These are phyloP conservation scores for Aspergillus jensenii DNA, from an alignment of 2,329 filamentous ascomycete species.

Conservation along the genomic window DNA sequence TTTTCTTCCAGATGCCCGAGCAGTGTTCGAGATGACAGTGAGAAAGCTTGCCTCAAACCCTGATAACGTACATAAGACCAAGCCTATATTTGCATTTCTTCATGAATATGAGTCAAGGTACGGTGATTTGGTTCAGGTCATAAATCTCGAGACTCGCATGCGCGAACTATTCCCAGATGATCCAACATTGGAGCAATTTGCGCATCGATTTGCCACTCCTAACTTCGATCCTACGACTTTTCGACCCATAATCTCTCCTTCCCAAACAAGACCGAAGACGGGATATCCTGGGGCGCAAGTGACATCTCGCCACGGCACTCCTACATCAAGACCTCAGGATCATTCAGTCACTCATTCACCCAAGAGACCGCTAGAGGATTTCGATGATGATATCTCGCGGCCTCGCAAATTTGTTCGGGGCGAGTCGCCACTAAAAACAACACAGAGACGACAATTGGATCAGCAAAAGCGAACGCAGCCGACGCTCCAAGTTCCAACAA, in stretches of 20 bases:
- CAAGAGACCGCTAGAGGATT: slow-evolving; percentile 68
- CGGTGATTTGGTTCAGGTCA: slow-evolving; percentile 86
- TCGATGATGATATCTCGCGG: slow-evolving; percentile 67
- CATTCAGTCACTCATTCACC: slow-evolving; percentile 43
- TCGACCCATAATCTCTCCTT: slow-evolving; percentile 80
- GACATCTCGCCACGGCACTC: slow-evolving; percentile 34
- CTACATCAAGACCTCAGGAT: slow-evolving; percentile 36
- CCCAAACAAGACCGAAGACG: slow-evolving; percentile 70
- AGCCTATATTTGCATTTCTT: slow-evolving; percentile 85
- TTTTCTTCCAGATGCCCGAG: slow-evolving; percentile 71
- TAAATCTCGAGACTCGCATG: slow-evolving; percentile 90
- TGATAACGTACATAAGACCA: slow-evolving; percentile 71
- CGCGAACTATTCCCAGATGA: slow-evolving; percentile 89
- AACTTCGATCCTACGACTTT: slow-evolving; percentile 79
- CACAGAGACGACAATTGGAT: slow-evolving; percentile 79
- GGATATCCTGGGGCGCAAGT: slow-evolving; percentile 29
- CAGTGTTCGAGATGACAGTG: slow-evolving; percentile 93
- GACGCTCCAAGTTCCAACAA: slow-evolving; percentile 26
- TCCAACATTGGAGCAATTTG: slow-evolving; percentile 72
- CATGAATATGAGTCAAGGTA: slow-evolving; percentile 95
- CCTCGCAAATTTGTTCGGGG: slow-evolving; percentile 84
- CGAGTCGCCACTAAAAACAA: slow-evolving; percentile 90
- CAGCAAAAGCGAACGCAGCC: slow-evolving; percentile 60
- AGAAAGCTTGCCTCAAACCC: slow-evolving; percentile 76
- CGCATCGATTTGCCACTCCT: slow-evolving; percentile 69